Percentiles rank a stretch among this genome's conserved stretches.
phyloP scores from a whole-genome alignment of 164 flowering plant genomes.

The Aristolochia fimbriata region DNA sequence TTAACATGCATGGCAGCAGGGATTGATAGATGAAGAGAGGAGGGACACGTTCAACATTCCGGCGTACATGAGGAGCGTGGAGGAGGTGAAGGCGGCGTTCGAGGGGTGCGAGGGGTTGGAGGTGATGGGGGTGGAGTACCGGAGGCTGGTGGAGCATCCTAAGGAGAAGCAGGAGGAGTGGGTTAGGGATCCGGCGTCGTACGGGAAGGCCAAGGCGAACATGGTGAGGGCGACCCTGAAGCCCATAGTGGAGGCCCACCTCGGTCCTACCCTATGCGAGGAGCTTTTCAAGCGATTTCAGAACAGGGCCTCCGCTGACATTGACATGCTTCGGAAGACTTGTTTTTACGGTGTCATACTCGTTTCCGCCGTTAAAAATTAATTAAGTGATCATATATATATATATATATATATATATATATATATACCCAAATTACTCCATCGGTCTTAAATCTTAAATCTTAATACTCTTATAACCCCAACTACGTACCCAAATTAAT shows the following conservation, averaged over 20 bases:
- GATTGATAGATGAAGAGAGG: constrained; percentile 24
- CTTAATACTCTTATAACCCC: no score
- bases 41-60: constrained; percentile 37
- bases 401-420: no score
- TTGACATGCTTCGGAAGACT: constrained; percentile 24
- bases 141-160: constrained; percentile 23
- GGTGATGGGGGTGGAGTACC: constrained; percentile 26
- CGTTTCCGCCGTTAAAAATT: constrained; percentile 19
- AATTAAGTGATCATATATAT: no score
- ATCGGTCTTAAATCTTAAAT: no score
- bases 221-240: constrained; percentile 28
- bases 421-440: no score
- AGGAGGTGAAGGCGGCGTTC: constrained; percentile 28
- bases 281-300: constrained; percentile 28
- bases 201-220: constrained; percentile 32
- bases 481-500: no score
- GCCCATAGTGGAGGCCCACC: constrained; percentile 35
- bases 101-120: constrained; percentile 25
- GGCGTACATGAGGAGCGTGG: constrained; percentile 31
- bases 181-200: constrained; percentile 28
- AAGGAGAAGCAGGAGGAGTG: constrained; percentile 31
- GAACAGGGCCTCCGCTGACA: constrained; percentile 26
- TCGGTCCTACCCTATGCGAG: constrained; percentile 25
- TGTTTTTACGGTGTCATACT: constrained; percentile 36
- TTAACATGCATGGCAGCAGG: no score